Evolutionary conservation across 148 eudicot species (phyloP).

Genomic region (Chenopodium formosanum): DNA sequence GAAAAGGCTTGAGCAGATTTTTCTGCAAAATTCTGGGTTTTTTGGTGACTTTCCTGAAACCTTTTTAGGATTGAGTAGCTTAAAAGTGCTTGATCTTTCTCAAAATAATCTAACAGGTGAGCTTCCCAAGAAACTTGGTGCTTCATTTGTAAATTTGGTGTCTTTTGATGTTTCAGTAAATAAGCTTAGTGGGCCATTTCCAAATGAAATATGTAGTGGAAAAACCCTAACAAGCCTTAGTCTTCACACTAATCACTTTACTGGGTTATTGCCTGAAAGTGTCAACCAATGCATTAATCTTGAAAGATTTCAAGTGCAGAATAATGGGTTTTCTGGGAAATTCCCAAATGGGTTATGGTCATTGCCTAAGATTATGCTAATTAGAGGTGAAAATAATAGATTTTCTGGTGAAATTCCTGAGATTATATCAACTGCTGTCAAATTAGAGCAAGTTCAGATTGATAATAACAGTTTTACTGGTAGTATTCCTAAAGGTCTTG

Average conservation of each 20-base stretch:
- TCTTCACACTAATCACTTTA: slow-evolving; percentile 69
- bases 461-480: slow-evolving; percentile 83
- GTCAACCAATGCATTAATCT: slow-evolving; percentile 55
- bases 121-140: slow-evolving; percentile 48
- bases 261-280: slow-evolving; percentile 49
- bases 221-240: slow-evolving; percentile 45
- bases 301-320: slow-evolving; percentile 76
- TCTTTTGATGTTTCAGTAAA: slow-evolving; percentile 82
- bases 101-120: slow-evolving; percentile 76
- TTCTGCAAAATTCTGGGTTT: slow-evolving; percentile 69
- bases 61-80: slow-evolving; percentile 44
- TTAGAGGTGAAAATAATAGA: slow-evolving; percentile 79
- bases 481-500: slow-evolving; percentile 69
- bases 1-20: slow-evolving; percentile 59
- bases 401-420: slow-evolving; percentile 76
- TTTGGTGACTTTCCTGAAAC: slow-evolving; percentile 60
- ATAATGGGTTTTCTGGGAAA: slow-evolving; percentile 67
- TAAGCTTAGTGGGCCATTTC: slow-evolving; percentile 68
- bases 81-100: slow-evolving; percentile 68
- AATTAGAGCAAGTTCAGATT: slow-evolving; percentile 90
- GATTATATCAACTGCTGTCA: slow-evolving; percentile 52
- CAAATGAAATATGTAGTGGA: slow-evolving; percentile 50
- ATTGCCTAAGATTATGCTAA: slow-evolving; percentile 68
- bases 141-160: slow-evolving; percentile 50
- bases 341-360: slow-evolving; percentile 80